Evolutionary conservation across 169 alveolate genomes (phyloP).

Genomic region (Plasmodium gonderi): DNA sequence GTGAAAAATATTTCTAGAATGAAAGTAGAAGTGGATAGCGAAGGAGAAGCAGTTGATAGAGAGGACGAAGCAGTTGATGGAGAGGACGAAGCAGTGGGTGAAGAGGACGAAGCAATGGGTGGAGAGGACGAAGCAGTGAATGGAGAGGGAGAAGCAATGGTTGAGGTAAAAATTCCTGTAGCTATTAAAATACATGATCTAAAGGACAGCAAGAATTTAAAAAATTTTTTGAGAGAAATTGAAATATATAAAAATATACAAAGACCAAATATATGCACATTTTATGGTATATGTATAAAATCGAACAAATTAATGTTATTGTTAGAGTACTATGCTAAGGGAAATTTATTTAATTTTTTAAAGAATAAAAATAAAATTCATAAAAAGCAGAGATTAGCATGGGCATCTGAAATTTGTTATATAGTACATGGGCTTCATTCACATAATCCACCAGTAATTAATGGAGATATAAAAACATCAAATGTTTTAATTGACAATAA

Average conservation of each 20-base stretch:
- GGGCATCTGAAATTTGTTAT: constrained; percentile 44
- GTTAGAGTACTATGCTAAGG: constrained; percentile 60
- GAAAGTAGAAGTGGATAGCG: not conserved
- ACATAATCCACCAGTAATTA: constrained; percentile 70
- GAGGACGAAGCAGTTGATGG: not conserved
- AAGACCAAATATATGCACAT: constrained; percentile 43
- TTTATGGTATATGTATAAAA: constrained; percentile 67
- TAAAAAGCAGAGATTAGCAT: constrained; percentile 54
- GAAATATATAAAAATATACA: constrained; percentile 73
- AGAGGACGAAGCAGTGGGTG: not conserved
- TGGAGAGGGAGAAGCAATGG: constrained; percentile 1
- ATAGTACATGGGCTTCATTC: constrained; percentile 58
- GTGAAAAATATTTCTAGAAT: not conserved
- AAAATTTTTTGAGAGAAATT: constrained; percentile 71
- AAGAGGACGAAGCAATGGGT: not conserved
- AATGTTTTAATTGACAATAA: constrained; percentile 58
- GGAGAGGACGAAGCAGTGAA: not conserved
- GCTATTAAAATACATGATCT: constrained; percentile 71
- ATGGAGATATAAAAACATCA: constrained; percentile 75
- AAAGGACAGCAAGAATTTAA: constrained; percentile 56
- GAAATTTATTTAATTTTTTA: constrained; percentile 67
- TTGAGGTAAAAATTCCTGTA: constrained; percentile 35
- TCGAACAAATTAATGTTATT: constrained; percentile 54
- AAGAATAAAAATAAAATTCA: constrained; percentile 69
- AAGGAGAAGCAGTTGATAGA: not conserved